phyloP scores from a whole-genome alignment of 768 basidiomycete species.

The Hebeloma cylindrosporum region DNA sequence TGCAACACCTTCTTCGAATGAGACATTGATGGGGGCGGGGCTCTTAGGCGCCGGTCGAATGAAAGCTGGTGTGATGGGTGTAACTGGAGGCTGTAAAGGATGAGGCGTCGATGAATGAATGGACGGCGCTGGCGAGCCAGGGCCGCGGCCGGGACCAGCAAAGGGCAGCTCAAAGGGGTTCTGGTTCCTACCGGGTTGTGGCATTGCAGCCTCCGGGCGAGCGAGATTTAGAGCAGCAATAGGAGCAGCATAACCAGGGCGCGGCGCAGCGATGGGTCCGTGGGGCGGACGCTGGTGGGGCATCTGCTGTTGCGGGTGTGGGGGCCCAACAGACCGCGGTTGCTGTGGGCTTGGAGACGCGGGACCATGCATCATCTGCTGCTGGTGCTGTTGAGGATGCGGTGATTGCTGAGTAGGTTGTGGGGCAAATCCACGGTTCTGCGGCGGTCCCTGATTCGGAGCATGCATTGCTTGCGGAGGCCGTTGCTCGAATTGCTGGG shows the following conservation, averaged over 20 bases:
- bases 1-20: slow-evolving; percentile 40
- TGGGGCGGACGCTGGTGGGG: slow-evolving; percentile 14
- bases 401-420: no score
- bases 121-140: slow-evolving; percentile 18
- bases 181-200: slow-evolving; percentile 16
- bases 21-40: slow-evolving; percentile 38
- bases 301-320: neutral
- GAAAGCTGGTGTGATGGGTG: slow-evolving; percentile 79
- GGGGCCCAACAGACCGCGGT: neutral
- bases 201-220: slow-evolving; percentile 42
- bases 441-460: no score
- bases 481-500: neutral
- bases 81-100: slow-evolving; percentile 73
- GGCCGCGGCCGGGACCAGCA: slow-evolving; percentile 9
- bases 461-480: slow-evolving; percentile 3
- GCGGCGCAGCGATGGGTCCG: slow-evolving; percentile 62
- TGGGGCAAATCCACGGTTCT: no score
- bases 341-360: neutral
- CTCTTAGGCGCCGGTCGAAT: slow-evolving; percentile 61
- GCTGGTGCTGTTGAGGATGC: slow-evolving; percentile 11
- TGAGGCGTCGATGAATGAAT: slow-evolving; percentile 52
- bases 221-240: slow-evolving; percentile 64
- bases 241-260: slow-evolving; percentile 72
- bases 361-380: slow-evolving; percentile 3
- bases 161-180: slow-evolving; percentile 30